Base-by-base conservation (phyloP, 495 filamentous ascomycete genomes). In the Penicillium tannophilum region DNA sequence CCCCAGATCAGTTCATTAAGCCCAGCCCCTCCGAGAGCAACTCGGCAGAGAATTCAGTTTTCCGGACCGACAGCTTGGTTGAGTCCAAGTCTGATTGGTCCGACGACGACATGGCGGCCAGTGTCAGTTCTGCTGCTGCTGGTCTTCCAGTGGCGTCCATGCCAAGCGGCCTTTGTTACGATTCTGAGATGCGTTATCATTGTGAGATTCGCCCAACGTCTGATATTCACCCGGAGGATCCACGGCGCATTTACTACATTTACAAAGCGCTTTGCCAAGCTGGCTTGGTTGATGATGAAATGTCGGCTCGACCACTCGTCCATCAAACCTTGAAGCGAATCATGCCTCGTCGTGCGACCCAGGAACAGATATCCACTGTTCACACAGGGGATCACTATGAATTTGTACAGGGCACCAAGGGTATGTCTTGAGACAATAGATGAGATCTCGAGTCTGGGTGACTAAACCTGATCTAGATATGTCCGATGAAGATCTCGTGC, bases 191-290 rank as follows among this genome's bases (percentile, higher is more conserved):
- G 94, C 90, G 92, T 52, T 87, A 89, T 59, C 94, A 98, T 66
- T 87, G 87, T 36, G 95, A 96, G 64, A 82, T 91, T 6, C 84
- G 89, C 73, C 82, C 82, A 67, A 64, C 79, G 70, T 45, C 79
- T 43, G 90, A 93, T 17, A 85, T 91, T 56, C 94, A 99, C 61
- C 94, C 95, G 1, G 94, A 99, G 73, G 92, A 98, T 61, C 95
- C 95, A 0, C 82, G 90, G 26, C 84, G 94, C 6, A 97, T 98
- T 52, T 88, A 88, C 51, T 85, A 86, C 62, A 99, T 99, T 61
- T 95, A 91, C 83, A 85, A 89, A 57, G 89, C 86, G 20, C 85
- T 99, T 52, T 90, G 87, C 64, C 76, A 84, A 59, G 88, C 87
- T 49, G 92, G 90, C 2, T 81, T 99, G 14, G 82, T 96, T 17